Percentiles rank a stretch among this genome's conserved stretches.
phyloP scores from a whole-genome alignment of 768 basidiomycete species.

The Steccherinum ochraceum region DNA sequence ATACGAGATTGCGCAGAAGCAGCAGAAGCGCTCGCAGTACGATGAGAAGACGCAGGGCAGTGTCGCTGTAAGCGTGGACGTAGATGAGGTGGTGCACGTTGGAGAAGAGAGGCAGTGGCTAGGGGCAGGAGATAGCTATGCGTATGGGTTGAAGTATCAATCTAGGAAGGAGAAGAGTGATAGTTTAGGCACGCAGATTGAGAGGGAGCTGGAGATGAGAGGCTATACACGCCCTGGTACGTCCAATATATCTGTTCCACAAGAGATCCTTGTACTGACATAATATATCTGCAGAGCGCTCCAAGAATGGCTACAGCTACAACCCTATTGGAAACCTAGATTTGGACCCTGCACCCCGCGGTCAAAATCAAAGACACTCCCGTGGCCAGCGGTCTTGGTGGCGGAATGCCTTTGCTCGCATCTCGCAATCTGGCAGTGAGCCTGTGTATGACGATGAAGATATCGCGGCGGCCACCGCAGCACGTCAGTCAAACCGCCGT shows the following conservation, averaged over 20 bases:
- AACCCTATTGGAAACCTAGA: conserved; percentile 3
- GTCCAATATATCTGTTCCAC: conserved; percentile 7
- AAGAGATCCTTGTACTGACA: background rate
- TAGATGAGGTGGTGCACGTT: conserved; percentile 36
- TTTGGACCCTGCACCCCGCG: conserved; percentile 12
- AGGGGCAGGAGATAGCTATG: conserved; percentile 38
- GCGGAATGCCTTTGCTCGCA: conserved; percentile 44
- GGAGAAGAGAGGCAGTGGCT: conserved; percentile 48
- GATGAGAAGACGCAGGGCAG: conserved; percentile 1
- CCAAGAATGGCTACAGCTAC: background rate
- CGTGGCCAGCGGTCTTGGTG: conserved; percentile 47
- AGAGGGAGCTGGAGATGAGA: conserved; percentile 42
- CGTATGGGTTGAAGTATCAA: conserved; percentile 33
- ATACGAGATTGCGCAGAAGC: conserved; percentile 12
- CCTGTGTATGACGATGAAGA: conserved; percentile 2
- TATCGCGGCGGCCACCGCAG: conserved; percentile 7
- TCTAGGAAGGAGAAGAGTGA: conserved; percentile 43
- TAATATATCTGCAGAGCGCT: conserved; percentile 3
- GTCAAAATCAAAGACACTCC: conserved; percentile 13
- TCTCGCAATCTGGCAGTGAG: conserved; percentile 31
- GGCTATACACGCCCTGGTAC: conserved; percentile 29
- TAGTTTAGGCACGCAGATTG: conserved; percentile 44
- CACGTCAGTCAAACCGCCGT: conserved; percentile 12
- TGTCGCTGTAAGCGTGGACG: conserved; percentile 30
- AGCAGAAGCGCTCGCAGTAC: background rate